Evolutionary conservation across 2,329 filamentous ascomycete species (phyloP), one percentile per base, ranked within the genome.

Genomic region (Trichoderma sp.): DNA sequence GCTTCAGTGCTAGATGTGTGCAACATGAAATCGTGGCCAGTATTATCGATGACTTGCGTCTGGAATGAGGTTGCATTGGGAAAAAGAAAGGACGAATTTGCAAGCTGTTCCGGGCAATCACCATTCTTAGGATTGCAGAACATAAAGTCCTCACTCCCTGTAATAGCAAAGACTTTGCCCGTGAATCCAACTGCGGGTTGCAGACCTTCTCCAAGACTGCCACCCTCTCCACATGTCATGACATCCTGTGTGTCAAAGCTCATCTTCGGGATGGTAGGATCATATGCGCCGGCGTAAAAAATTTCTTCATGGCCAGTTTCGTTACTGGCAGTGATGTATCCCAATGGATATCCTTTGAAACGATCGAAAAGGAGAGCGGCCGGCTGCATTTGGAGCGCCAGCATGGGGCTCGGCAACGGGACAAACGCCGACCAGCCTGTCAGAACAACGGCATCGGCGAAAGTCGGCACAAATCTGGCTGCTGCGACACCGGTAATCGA

Each of bases 191-290:
- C 28, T 14, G 63, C 63, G 9, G 63, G 63, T 6, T 66, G 63
- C 6, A 66, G n/a, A 26, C 56, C 63, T 30, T 57, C 63, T 18
- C 21, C 63, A 28, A 66, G 14, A 51, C 43, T 66, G 30, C 63
- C 63, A 1, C 63, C 63, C n/a, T 66, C 63, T n/a, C 63, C 63
- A 32, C 63, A 66, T 6, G 63, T 66, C 63, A 66, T 66, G 12
- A 66, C 26, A 56, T 66, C 63, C 28, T 66, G 47, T 1, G 28
- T 30, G 18, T 51, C 39, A 11, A 66, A 66, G 47, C 63, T 66
- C 15, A 66, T 56, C 39, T 21, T 51, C 3, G 63, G 63, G 18
- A 66, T 66, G 18, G 43, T 24, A 12, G 47, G 43, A 21, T 66
- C 63, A 1, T 53, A 66, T 30, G 26, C 24, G n/a, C 63, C 63